Evolutionary conservation across 306 rosid species (phyloP), one percentile per base, ranked within the genome.

Genomic region (Comarum palustre): DNA sequence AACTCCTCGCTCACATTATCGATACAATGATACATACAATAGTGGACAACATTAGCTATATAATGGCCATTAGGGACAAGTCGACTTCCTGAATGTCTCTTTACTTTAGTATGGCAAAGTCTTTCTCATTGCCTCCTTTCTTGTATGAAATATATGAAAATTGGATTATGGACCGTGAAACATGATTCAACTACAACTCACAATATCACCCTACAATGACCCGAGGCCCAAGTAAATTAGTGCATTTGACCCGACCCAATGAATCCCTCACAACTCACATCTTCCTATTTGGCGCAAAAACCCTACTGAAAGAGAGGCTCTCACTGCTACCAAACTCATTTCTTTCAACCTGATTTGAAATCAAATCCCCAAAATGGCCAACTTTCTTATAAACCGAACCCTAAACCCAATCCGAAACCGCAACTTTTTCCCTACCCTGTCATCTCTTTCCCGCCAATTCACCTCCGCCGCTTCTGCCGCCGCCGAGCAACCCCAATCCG

Each of bases 401-500:
- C 19, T 85, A 1, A 79, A 34, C 31, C 50, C 81, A 2, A 12
- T 78, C 31, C 78, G 43, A 50, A 67, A 22, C 38, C 65, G 57
- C 25, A 66, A 6, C 14, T 68, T 81, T 3, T 9, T 80, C 66
- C 57, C 74, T 24, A 32, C 76, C n/a, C 65, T 83, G 9, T 75
- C 86, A 8, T 55, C 79, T 3, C 73, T 75, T 29, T 12, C 67
- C 64, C 84, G 89, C 73, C 66, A 10, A 36, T 60, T 84, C 59
- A 64, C 39, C 72, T 69, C 91, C 25, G 45, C 45, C 41, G 85
- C 69, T 14, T 0, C 57, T 20, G 78, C 96, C 78, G 25, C 90
- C 55, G 86, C 71, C 14, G 88, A 85, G 34, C 85, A 80, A 27
- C 10, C 77, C 45, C 83, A 27, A 36, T 71, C 81, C 29, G 86